These are phyloP conservation scores for Beauveria sp. DNA, from an alignment of 2,329 filamentous ascomycete genomes.

Conservation along the genomic window DNA sequence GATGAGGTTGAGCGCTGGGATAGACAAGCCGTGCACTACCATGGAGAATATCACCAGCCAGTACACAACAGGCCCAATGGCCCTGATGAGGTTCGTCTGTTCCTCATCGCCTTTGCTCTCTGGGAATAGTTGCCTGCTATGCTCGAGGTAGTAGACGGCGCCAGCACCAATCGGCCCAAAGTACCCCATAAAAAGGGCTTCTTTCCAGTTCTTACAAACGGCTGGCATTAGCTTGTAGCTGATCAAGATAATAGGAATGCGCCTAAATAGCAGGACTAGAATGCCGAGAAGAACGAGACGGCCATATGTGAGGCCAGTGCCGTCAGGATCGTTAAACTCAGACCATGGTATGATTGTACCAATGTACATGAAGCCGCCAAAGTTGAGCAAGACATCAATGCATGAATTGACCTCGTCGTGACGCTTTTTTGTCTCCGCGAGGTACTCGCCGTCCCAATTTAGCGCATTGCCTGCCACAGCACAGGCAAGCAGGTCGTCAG, in stretches of 20 bases:
- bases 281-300: conserved; percentile 45
- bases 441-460: conserved; percentile 56
- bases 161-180: conserved; percentile 74
- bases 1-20: conserved; percentile 33
- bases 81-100: conserved; percentile 28
- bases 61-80: conserved; percentile 18
- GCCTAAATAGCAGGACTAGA: conserved; percentile 45
- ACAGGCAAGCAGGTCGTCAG: conserved; percentile 53
- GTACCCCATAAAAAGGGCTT: conserved; percentile 55
- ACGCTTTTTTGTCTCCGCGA: conserved; percentile 44
- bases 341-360: conserved; percentile 48
- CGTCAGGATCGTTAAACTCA: conserved; percentile 43
- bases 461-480: conserved; percentile 51
- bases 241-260: conserved; percentile 47
- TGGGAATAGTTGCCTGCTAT: conserved; percentile 35
- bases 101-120: conserved; percentile 26
- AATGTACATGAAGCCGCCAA: conserved; percentile 53
- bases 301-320: conserved; percentile 43
- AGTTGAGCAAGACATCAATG: conserved; percentile 52
- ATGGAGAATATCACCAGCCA: conserved; percentile 30
- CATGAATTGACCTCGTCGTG: conserved; percentile 55
- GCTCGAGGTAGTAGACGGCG: conserved; percentile 64
- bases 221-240: conserved; percentile 49
- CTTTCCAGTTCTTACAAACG: conserved; percentile 44
- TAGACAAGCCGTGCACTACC: conserved; percentile 39